Evolutionary conservation across 768 basidiomycete genomes (phyloP), one percentile per base, ranked within the genome.

Genomic region (Epithele typhae): DNA sequence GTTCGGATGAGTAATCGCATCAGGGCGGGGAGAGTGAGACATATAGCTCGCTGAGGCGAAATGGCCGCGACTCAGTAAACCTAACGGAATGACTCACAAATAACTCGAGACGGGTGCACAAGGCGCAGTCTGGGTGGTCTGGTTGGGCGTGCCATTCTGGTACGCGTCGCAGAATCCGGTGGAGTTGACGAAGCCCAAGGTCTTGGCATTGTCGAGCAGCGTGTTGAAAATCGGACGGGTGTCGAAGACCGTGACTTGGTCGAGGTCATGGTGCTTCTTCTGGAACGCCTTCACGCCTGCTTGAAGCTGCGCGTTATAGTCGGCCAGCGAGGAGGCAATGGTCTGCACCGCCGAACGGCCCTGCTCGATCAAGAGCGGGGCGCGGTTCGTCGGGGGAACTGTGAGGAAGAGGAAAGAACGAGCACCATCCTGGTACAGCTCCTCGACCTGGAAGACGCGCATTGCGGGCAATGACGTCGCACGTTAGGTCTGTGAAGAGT

Each of bases 101-200:
- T 82, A 83, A 38, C 68, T 81, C 17, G 77, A 79, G 23, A 78
- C 81, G 3, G 81, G 82, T 12, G 78, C 80, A 58, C 78, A 84
- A 2, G 75, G 74, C 6, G 69, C 59, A 11, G 74, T 68, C 62
- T 82, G 78, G 32, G 79, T 79, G n/a, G 74, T 77, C 36, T 43
- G 51, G 8, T 68, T 62, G 5, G 76, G 70, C 0, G 78, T 80
- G 9, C 81, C 81, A 53, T 77, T 78, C 59, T 77, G 63, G 59
- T 84, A 84, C 3, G 74, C 77, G 22, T 69, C 68, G 56, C 80
- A 81, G 47, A 65, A 84, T 3, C 81, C 81, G 1, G 80, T 82
- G 1, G 66, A 54, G 45, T 84, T 81, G 21, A 76, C 73, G 46
- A 78, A 83, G 8, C 79, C 78, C 24, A 83, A 71, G 5, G 72